Evolutionary conservation across 108 stramenopile genomes (phyloP), one percentile per base, ranked within the genome.

Genomic region (Conticribra guillardii): DNA sequence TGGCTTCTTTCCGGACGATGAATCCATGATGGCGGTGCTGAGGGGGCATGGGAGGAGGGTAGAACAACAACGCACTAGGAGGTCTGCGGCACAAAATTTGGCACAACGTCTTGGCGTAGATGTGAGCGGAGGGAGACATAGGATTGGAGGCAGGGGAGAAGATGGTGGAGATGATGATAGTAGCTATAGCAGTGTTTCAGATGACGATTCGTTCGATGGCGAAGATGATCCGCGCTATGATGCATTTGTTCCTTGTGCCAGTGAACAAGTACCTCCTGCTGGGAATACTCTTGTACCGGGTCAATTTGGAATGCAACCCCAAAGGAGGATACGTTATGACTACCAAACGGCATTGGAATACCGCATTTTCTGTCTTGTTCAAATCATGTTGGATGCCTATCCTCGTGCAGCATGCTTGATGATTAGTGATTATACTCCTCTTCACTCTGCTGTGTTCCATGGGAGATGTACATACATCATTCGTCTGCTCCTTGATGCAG

Each of bases 381-480:
- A 59, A 19, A 84, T 84, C 50, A 91, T 91, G 87, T 71, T 91
- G 17, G 67, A 73, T 27, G 64, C 87, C n/a, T 82, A 85, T 55
- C 90, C 90, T 11, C 33, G 74, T 33, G 85, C 90, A 2, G 87
- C 90, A 18, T 86, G 86, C 87, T 86, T 73, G 85, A 58, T 62
- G 90, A 85, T 86, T 23, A 83, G 86, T 32, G 84, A 87, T 34
- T 88, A 91, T 55, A 89, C 90, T 16, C 86, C 88, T 1, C 67
- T 91, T 54, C 90, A 91, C 70, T 89, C 87, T 5, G 90, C 87
- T 0, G 87, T 88, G 0, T 91, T 91, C 68, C 90, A 91, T 68
- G 90, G 90, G 47, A 58, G 90, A 68, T 87, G 82, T 61, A 72
- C 87, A 1, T 76, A 88, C 47, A 91, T 87, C 4, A 82, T 91